Percentiles rank a stretch among this genome's conserved stretches.
These are phyloP conservation scores for Pleurotus giganteus DNA, from an alignment of 768 basidiomycete species.

Conservation along the genomic window DNA sequence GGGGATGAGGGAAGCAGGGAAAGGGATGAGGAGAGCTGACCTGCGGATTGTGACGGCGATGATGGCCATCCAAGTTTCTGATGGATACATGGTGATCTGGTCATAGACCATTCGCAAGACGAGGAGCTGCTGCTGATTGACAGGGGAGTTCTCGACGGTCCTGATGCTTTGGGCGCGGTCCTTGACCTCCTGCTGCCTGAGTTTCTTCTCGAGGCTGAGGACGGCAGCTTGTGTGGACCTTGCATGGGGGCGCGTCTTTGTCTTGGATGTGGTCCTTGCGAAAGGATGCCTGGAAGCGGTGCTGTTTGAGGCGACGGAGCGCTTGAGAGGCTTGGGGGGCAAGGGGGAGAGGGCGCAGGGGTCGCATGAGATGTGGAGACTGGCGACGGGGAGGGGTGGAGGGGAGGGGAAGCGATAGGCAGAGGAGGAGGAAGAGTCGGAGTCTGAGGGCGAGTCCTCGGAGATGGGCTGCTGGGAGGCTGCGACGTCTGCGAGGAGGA, in stretches of 20 bases:
- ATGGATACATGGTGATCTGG: slow-evolving; percentile 64
- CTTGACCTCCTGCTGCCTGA: slow-evolving; percentile 8
- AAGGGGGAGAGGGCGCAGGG: slow-evolving; percentile 3
- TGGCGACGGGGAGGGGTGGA: not conserved
- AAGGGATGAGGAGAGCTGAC: slow-evolving; percentile 27
- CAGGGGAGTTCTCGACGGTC: slow-evolving; percentile 43
- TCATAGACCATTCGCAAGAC: slow-evolving; percentile 64
- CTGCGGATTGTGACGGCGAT: slow-evolving; percentile 56
- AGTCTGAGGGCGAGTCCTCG: not conserved
- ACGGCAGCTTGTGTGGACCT: not conserved
- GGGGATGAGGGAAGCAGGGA: slow-evolving; percentile 3
- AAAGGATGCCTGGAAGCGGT: not conserved
- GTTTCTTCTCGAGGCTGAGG: slow-evolving; percentile 6
- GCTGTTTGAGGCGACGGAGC: slow-evolving; percentile 8
- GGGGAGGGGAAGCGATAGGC: not conserved
- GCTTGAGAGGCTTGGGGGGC: slow-evolving; percentile 6
- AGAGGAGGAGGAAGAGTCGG: not conserved
- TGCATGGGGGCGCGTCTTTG: slow-evolving; percentile 4
- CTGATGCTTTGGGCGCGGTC: slow-evolving; percentile 6
- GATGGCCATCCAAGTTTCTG: slow-evolving; percentile 58
- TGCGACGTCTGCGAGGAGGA: slow-evolving; percentile 7
- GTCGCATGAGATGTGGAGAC: slow-evolving; percentile 9
- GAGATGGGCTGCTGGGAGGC: not conserved
- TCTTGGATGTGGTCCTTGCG: not conserved
- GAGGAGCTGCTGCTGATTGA: slow-evolving; percentile 51